Evolutionary conservation across 1,284 basidiomycete genomes (phyloP), one percentile per base, ranked within the genome.

Genomic region (Sporisorium reilianum): DNA sequence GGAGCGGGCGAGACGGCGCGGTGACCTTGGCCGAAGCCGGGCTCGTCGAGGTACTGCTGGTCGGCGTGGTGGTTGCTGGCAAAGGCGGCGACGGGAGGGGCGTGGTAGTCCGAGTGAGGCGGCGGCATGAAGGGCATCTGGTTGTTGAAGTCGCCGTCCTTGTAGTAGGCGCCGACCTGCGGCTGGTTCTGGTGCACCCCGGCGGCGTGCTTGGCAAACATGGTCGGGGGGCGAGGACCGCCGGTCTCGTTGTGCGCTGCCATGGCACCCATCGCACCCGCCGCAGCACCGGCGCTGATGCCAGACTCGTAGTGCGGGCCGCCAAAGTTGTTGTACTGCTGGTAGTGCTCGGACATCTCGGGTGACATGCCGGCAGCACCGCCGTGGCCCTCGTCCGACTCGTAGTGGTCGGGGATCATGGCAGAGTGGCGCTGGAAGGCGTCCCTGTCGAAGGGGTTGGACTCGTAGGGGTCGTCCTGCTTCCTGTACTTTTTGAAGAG

Each of bases 151-250:
- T 65, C 73, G 26, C 63, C 75, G 16, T 61, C 64, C 44, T 67
- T 70, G 60, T 76, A 80, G 62, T 78, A 71, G 26, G 70, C 77
- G 44, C 78, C 78, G 9, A 80, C 62, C 48, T 70, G 64, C 28
- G 79, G 73, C 55, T 54, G 64, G 48, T 62, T 63, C 42, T 70
- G 59, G 51, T 64, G 55, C 22, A 56, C 49, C 18, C 58, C 77
- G 1, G 75, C 66, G 53, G 78, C 81, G 70, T 85, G 85, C 30
- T 80, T 77, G 28, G 79, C 70, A 63, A 85, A 83, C 75, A 82
- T 81, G 36, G 85, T 83, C 1, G 85, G 84, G 6, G 85, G 85
- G 3, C 85, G 75, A 30, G 85, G 85, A 30, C 76, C 73, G 25
- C 78, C 79, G 7, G 23, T 66, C 45, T 82, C 76, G 48, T 80